phyloP scores from a whole-genome alignment of 192 early-diverging fungal genomes.

The Podila horticola region DNA sequence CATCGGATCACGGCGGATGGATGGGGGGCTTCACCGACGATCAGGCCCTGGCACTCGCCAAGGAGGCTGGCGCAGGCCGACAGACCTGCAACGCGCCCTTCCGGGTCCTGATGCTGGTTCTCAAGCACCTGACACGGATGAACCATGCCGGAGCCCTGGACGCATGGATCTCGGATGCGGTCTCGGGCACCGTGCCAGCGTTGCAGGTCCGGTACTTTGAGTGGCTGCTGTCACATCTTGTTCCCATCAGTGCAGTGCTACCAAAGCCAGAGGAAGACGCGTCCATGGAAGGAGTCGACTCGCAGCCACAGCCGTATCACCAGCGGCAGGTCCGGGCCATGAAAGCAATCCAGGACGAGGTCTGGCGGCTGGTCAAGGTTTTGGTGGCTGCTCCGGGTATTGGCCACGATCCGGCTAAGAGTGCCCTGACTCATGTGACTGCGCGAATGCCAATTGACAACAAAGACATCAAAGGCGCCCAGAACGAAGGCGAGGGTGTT shows the following conservation, averaged over 20 bases:
- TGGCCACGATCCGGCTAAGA: conserved; percentile 12
- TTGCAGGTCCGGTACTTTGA: conserved; percentile 38
- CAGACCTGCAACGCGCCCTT: conserved; percentile 36
- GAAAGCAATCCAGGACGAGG: conserved; percentile 17
- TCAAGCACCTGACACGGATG: conserved; percentile 28
- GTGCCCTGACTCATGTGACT: not conserved
- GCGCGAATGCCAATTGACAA: no score
- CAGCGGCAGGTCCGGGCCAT: not conserved
- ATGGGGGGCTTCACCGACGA: not conserved
- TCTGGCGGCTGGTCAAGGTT: conserved; percentile 17
- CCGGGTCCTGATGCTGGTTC: conserved; percentile 27
- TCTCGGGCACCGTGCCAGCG: conserved; percentile 21
- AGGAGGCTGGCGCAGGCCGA: conserved; percentile 19
- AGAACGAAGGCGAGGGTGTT: no score
- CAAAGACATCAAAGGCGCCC: no score
- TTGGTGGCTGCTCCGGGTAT: conserved; percentile 20
- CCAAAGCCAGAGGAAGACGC: not conserved
- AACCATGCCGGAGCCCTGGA: conserved; percentile 36
- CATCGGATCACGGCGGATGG: not conserved
- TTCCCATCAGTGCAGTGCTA: not conserved
- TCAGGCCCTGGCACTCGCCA: conserved; percentile 18
- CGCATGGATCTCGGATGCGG: conserved; percentile 42
- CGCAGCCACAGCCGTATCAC: not conserved
- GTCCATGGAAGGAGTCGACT: no score
- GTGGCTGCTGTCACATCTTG: conserved; percentile 22